A percentile compares a stretch with the other conserved stretches of the same genome.
Conservation (phyloP, 495 filamentous ascomycete genomes). For the Immersiella caudata region DNA sequence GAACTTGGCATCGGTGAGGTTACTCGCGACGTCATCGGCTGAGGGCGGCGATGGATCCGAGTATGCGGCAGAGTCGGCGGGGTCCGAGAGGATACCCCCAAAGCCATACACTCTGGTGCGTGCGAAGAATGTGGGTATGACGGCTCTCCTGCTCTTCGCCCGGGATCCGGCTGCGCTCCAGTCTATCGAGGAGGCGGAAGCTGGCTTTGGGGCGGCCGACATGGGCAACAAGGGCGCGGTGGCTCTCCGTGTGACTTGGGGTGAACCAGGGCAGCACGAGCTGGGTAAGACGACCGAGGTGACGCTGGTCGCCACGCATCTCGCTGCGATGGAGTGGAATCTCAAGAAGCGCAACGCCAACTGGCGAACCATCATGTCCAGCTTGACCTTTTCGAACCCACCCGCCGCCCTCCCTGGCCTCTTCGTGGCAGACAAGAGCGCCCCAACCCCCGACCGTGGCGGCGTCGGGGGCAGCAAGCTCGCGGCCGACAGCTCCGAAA, state of each 20-base stretch:
- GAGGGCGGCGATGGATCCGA: slow-evolving; percentile 6
- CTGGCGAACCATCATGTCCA: slow-evolving; percentile 79
- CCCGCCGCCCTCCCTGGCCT: slow-evolving; percentile 32
- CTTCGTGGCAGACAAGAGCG: slow-evolving; percentile 20
- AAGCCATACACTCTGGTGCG: slow-evolving; percentile 52
- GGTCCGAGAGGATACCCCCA: slow-evolving; percentile 2
- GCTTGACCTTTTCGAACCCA: slow-evolving; percentile 70
- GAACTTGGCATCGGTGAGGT: slow-evolving; percentile 58
- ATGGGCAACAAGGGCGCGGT: slow-evolving; percentile 97
- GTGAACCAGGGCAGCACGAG: slow-evolving; percentile 22
- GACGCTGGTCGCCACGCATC: slow-evolving; percentile 85
- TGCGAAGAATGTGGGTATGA: slow-evolving; percentile 80
- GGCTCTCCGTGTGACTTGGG: slow-evolving; percentile 67
- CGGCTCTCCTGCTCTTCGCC: slow-evolving; percentile 80
- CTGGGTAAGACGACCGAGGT: slow-evolving; percentile 57
- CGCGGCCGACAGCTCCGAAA: slow-evolving; percentile 22
- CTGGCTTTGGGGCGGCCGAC: slow-evolving; percentile 77
- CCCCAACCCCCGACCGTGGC: slow-evolving; percentile 26
- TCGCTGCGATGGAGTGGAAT: slow-evolving; percentile 81
- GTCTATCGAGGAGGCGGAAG: slow-evolving; percentile 67
- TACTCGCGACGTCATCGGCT: slow-evolving; percentile 27
- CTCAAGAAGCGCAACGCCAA: slow-evolving; percentile 74
- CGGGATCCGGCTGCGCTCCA: slow-evolving; percentile 58
- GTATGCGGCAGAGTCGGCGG: neutral
- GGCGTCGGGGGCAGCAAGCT: slow-evolving; percentile 27